Percentiles rank a stretch among this genome's conserved stretches.
Evolutionary conservation across 345 rosid genomes (phyloP).

Genomic region (thale cress (Arabidopsis thaliana)): DNA sequence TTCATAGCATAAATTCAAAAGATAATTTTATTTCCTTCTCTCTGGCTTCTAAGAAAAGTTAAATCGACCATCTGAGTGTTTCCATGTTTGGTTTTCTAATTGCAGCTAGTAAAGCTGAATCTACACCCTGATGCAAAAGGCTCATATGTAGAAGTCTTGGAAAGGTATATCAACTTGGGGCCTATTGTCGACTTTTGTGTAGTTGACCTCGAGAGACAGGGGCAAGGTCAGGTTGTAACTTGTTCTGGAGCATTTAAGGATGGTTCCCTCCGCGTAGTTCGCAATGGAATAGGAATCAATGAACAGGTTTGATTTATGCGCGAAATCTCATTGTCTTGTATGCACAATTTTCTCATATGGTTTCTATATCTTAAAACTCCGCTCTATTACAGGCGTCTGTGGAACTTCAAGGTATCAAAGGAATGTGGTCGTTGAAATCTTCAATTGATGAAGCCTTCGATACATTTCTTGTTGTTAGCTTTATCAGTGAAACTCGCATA

Average conservation of each 20-base stretch:
- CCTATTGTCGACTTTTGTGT: conserved; percentile 98
- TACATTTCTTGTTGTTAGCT: conserved; percentile 96
- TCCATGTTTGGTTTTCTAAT: conserved; percentile 35
- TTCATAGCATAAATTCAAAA: not conserved
- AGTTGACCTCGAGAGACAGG: conserved; percentile 99
- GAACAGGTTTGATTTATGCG: conserved; percentile 71
- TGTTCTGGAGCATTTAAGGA: conserved; percentile 99
- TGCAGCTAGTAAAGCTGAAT: conserved; percentile 92
- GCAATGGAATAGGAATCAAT: conserved; percentile 98
- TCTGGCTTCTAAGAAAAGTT: conserved; percentile 10
- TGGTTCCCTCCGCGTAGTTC: conserved; percentile 96
- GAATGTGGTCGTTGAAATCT: conserved; percentile 98
- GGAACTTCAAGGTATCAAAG: conserved; percentile 99
- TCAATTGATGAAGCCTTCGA: conserved; percentile 94
- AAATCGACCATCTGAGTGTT: conserved; percentile 2
- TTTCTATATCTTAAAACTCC: conserved; percentile 20
- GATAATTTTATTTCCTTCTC: not conserved
- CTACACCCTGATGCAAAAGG: conserved; percentile 95
- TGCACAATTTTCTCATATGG: conserved; percentile 9
- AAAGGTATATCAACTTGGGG: conserved; percentile 92
- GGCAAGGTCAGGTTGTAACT: conserved; percentile 99
- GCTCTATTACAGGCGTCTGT: conserved; percentile 79
- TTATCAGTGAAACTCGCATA: conserved; percentile 91
- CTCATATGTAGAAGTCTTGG: conserved; percentile 93
- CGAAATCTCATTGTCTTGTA: not conserved